These are phyloP conservation scores for Lippia alba DNA, from an alignment of 305 asterid genomes.

Conservation along the genomic window DNA sequence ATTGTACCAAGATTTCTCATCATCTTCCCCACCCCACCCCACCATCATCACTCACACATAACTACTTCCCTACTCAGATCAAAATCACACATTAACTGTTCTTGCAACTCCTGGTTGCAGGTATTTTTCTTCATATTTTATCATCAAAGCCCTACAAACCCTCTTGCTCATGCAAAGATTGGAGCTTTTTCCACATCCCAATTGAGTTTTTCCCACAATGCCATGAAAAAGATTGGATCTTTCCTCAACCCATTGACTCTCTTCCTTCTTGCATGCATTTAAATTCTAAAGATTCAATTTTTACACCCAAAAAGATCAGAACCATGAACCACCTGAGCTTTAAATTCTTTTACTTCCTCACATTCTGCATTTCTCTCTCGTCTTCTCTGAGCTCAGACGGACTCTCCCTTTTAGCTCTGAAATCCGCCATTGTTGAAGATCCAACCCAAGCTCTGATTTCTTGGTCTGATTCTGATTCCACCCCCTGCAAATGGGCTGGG, in stretches of 20 bases:
- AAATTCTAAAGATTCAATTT: slow-evolving; percentile 35
- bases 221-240: slow-evolving; percentile 36
- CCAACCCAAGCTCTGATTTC: slow-evolving; percentile 62
- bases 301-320: slow-evolving; percentile 24
- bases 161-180: slow-evolving; percentile 30
- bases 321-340: slow-evolving; percentile 33
- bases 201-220: slow-evolving; percentile 23
- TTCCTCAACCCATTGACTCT: slow-evolving; percentile 23
- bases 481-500: slow-evolving; percentile 87
- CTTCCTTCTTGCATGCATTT: slow-evolving; percentile 13
- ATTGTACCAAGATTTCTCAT: slow-evolving; percentile 30
- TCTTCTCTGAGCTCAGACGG: slow-evolving; percentile 77
- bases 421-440: slow-evolving; percentile 71
- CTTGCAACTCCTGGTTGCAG: slow-evolving; percentile 54
- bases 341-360: slow-evolving; percentile 43
- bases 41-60: neutral
- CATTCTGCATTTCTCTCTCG: slow-evolving; percentile 43
- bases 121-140: slow-evolving; percentile 8
- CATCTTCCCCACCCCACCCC: slow-evolving; percentile 42
- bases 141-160: slow-evolving; percentile 10
- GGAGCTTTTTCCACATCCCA: slow-evolving; percentile 1
- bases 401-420: slow-evolving; percentile 81
- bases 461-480: slow-evolving; percentile 71
- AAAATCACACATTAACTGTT: slow-evolving; percentile 24
- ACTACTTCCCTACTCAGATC: slow-evolving; percentile 10